Percentiles rank a stretch among this genome's conserved stretches.
phyloP scores from a whole-genome alignment of 371 early-diverging fungal species.

The Mortierella sp. region DNA sequence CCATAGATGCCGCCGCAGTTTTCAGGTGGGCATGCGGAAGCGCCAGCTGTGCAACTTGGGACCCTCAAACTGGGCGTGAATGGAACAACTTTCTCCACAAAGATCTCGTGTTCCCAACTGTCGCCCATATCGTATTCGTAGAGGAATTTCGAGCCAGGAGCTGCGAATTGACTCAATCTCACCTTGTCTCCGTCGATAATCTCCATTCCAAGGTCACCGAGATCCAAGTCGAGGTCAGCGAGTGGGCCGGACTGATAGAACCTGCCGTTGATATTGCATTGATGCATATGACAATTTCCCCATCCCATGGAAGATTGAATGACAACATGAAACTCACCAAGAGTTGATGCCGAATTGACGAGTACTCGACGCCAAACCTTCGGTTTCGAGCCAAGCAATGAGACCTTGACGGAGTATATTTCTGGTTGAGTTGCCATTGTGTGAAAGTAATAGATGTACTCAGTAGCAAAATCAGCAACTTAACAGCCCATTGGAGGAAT shows the following conservation, averaged over 20 bases:
- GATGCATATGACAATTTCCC: not conserved
- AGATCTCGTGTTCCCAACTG: not conserved
- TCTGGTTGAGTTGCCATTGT: not conserved
- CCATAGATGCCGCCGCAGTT: not conserved
- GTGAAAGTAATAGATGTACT: no score
- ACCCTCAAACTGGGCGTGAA: not conserved
- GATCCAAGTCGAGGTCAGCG: not conserved
- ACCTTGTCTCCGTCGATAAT: not conserved
- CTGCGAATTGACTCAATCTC: not conserved
- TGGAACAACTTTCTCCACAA: not conserved
- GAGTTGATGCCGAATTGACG: not conserved
- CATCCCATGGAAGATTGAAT: not conserved
- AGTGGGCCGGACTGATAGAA: not conserved
- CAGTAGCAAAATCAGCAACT: no score
- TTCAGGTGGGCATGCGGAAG: not conserved
- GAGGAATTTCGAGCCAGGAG: not conserved
- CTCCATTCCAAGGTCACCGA: not conserved
- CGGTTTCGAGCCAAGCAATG: not conserved
- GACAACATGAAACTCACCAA: not conserved
- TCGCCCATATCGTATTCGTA: not conserved
- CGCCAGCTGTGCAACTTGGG: not conserved
- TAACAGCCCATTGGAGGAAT: no score
- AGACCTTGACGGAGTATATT: not conserved
- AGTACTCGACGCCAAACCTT: not conserved
- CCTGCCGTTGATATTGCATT: not conserved